Percentiles rank a stretch among this genome's conserved stretches.
phyloP scores from a whole-genome alignment of 192 early-diverging fungal species.

The Coemansia asiatica region DNA sequence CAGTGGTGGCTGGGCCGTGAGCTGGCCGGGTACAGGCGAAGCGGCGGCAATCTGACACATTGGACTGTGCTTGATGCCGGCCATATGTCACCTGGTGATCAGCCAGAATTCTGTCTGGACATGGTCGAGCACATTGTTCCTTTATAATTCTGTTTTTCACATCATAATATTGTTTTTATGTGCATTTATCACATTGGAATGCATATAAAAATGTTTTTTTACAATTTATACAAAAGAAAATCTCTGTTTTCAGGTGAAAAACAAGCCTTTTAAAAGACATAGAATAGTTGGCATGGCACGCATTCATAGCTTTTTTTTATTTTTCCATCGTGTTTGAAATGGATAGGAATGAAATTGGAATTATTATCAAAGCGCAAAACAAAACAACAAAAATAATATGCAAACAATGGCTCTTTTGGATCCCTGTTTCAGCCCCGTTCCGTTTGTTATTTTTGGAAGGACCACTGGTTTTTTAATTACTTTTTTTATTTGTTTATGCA shows the following conservation, averaged over 20 bases:
- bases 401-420: neutral
- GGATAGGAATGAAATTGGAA: too few species aligned
- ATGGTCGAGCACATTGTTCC: constrained; percentile 41
- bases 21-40: constrained; percentile 63
- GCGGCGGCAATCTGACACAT: constrained; percentile 57
- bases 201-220: neutral
- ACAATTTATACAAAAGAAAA: too few species aligned
- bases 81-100: constrained; percentile 73
- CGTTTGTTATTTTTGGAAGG: neutral
- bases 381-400: neutral
- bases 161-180: neutral
- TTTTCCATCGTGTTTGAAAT: too few species aligned
- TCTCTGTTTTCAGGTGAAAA: too few species aligned
- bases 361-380: neutral
- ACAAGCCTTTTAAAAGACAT: too few species aligned
- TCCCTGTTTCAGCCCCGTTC: constrained; percentile 5
- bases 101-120: constrained; percentile 49
- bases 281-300: too few species aligned
- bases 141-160: neutral
- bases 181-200: neutral
- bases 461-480: constrained; percentile 1
- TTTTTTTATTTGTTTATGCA: neutral
- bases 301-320: too few species aligned
- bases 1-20: constrained; percentile 47
- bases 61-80: constrained; percentile 70